phyloP scores from a whole-genome alignment of 306 rosid genomes.

The Cicer yamashitae region DNA sequence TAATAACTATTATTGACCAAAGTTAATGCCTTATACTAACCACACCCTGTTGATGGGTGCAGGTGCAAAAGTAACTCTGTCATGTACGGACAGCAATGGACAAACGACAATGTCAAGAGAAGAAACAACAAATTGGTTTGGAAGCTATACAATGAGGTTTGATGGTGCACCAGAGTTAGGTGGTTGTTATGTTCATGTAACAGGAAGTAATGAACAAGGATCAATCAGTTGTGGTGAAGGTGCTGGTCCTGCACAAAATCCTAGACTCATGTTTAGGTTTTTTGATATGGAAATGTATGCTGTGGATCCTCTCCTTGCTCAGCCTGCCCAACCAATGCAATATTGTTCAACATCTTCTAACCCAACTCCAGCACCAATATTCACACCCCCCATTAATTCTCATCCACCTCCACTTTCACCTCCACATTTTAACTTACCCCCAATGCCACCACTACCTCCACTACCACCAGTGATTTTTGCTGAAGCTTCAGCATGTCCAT shows the following conservation, averaged over 20 bases:
- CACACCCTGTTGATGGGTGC: slow-evolving; percentile 37
- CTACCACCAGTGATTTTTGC: slow-evolving; percentile 62
- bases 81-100: slow-evolving; percentile 73
- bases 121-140: slow-evolving; percentile 81
- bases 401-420: slow-evolving; percentile 63
- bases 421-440: slow-evolving; percentile 58
- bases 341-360: slow-evolving; percentile 65
- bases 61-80: slow-evolving; percentile 77
- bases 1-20: background rate
- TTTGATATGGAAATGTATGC: slow-evolving; percentile 76
- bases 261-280: slow-evolving; percentile 73
- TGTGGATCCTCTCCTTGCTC: slow-evolving; percentile 77
- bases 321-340: slow-evolving; percentile 80
- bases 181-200: slow-evolving; percentile 63
- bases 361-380: slow-evolving; percentile 53
- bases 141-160: slow-evolving; percentile 66
- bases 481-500: slow-evolving; percentile 78
- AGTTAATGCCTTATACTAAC: slow-evolving; percentile 38
- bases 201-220: slow-evolving; percentile 56
- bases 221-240: slow-evolving; percentile 60
- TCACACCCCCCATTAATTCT: slow-evolving; percentile 40
- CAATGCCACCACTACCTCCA: slow-evolving; percentile 44
- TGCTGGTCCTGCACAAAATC: slow-evolving; percentile 73
- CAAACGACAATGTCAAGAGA: slow-evolving; percentile 70
- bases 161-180: slow-evolving; percentile 80